Conservation (phyloP, 495 filamentous ascomycete genomes). For the Lasiosphaeris hirsuta region DNA sequence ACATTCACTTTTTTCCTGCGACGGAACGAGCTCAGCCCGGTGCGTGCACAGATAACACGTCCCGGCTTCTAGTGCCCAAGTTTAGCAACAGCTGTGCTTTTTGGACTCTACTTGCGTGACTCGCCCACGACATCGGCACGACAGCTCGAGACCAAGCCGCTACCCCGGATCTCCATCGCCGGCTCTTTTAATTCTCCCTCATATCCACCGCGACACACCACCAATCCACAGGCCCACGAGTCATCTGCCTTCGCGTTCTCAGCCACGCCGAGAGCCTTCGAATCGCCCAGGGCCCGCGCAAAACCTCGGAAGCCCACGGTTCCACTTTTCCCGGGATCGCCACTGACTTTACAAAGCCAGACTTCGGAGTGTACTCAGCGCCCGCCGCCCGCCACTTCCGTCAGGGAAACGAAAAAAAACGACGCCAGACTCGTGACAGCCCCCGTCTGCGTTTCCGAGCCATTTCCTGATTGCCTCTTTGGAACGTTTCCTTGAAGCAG, state of each 20-base stretch:
- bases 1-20: background rate
- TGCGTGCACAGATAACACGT: constrained; percentile 5
- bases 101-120: background rate
- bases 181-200: constrained; percentile 8
- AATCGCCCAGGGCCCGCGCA: constrained; percentile 8
- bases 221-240: constrained; percentile 9
- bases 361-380: too few relatives aligned
- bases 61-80: background rate
- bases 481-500: background rate
- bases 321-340: constrained; percentile 15
- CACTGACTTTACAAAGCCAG: constrained; percentile 4
- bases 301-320: constrained; percentile 8
- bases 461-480: constrained; percentile 20
- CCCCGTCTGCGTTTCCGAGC: constrained; percentile 11
- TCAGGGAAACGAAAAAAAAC: background rate
- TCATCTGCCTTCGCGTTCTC: constrained; percentile 7
- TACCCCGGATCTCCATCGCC: constrained; percentile 14
- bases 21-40: too few relatives aligned
- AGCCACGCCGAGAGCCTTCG: background rate
- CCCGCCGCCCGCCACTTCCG: constrained; percentile 2
- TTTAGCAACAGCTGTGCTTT: background rate
- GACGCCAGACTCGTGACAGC: background rate
- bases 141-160: constrained; percentile 2
- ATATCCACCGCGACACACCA: background rate
- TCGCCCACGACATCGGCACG: background rate